phyloP scores from a whole-genome alignment of 75 land plant genomes.

The Pinus taeda region DNA sequence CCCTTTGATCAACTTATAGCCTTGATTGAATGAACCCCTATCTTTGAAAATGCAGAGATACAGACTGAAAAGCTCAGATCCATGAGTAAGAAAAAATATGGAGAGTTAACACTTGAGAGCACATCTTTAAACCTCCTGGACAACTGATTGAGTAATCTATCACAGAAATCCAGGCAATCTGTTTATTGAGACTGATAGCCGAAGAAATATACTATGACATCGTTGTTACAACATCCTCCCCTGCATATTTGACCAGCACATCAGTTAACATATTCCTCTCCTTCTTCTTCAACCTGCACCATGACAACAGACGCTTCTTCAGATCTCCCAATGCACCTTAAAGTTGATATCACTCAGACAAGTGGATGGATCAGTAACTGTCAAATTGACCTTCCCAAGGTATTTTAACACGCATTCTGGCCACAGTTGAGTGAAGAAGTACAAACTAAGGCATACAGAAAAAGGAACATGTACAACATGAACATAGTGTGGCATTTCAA shows the following conservation, averaged over 20 bases:
- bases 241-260: constrained; percentile 57
- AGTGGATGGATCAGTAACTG: background rate
- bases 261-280: constrained; percentile 48
- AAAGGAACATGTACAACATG: background rate
- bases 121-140: background rate
- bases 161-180: no score
- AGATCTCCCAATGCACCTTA: background rate
- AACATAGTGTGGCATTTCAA: background rate
- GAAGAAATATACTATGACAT: background rate
- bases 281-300: constrained; percentile 47
- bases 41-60: background rate
- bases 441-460: background rate
- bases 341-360: background rate
- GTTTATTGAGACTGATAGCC: background rate
- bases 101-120: background rate
- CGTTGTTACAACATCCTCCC: constrained; percentile 16
- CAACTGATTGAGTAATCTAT: background rate
- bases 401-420: no score
- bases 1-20: background rate
- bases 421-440: background rate
- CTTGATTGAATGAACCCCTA: background rate
- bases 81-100: background rate
- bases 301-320: background rate
- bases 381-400: background rate
- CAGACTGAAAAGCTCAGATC: background rate